A percentile compares a stretch with the other conserved stretches of the same genome.
Conservation (phyloP, 768 basidiomycete genomes). For the Tricholoma flavovirens region DNA sequence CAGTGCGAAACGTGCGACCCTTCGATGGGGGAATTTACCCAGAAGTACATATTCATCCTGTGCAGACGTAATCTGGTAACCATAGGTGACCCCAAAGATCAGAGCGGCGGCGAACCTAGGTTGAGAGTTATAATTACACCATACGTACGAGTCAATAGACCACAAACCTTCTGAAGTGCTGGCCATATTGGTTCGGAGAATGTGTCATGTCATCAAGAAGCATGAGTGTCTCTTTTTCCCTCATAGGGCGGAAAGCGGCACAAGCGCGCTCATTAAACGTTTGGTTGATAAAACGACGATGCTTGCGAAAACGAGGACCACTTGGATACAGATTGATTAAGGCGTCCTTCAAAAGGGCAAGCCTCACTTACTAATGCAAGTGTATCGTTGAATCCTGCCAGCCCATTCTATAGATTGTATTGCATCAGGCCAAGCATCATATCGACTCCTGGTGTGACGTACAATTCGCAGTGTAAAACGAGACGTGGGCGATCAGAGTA, state of each 20-base stretch:
- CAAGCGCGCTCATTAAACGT: conserved; percentile 7
- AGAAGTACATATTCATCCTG: conserved; percentile 20
- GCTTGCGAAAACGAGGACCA: conserved; percentile 6
- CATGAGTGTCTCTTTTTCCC: conserved; percentile 3
- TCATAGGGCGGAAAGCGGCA: conserved; percentile 5
- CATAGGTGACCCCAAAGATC: conserved; percentile 42
- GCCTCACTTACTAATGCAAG: not conserved
- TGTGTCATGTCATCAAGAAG: conserved; percentile 6
- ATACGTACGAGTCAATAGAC: not conserved
- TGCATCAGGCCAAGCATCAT: not conserved
- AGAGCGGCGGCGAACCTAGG: conserved; percentile 28
- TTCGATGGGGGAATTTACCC: not conserved
- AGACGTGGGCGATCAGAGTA: conserved; percentile 27
- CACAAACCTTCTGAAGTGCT: conserved; percentile 2
- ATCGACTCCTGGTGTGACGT: not conserved
- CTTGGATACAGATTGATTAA: conserved; percentile 9
- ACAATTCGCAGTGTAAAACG: conserved; percentile 11
- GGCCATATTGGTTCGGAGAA: conserved; percentile 3
- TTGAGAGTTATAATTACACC: not conserved
- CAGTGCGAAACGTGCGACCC: not conserved
- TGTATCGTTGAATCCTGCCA: conserved; percentile 1
- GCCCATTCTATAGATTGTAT: conserved; percentile 2
- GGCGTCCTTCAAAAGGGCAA: no score
- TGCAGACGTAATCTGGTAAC: conserved; percentile 27
- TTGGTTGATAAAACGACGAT: conserved; percentile 7